Evolutionary conservation across 352 stramenopile species (phyloP), one percentile per base, ranked within the genome.

Genomic region (Peronospora destructor): DNA sequence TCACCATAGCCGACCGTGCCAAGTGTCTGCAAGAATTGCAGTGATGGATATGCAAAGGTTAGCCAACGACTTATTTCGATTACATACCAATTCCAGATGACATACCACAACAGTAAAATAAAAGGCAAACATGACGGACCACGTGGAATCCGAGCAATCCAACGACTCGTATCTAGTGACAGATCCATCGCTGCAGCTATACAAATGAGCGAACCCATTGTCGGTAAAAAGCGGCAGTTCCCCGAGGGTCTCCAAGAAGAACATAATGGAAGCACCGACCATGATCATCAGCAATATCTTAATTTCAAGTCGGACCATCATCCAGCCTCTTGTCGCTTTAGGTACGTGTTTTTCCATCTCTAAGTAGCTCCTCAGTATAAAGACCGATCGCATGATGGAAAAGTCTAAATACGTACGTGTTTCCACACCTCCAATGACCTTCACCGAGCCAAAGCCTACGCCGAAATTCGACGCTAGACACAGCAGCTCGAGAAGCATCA

Each of bases 101-200:
- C 73, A 49, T 71, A 87, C 76, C 61, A 93, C 82, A 41, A 93
- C 76, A 34, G 80, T 93, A 49, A 91, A 93, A 53, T 93, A 93
- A 48, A 91, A 87, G 3, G 82, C 85, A 51, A 90, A 93, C 79
- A 91, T 93, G 67, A 93, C 66, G 21, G 79, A 91, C 82, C 82
- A 93, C 2, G 82, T 91, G 52, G 87, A 61, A 12, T 68, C 63
- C 6, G 61, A 59, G 46, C 78, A 90, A 3, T 68, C 42, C 1
- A 65, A 55, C 16, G 57, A 81, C 37, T 70, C 53, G 34, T 70
- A 52, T 13, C 66, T 66, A 5, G 77, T 87, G 7, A 90, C 63
- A 19, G 63, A 68, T 19, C 75, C 80, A 51, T 82, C 58, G 26
- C 65, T 72, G 40, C 82, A 93, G 25, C 64, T 64, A 55, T 91